These are phyloP conservation scores for Coleophoma cylindrospora DNA, from an alignment of 2,329 filamentous ascomycete genomes.

Conservation along the genomic window DNA sequence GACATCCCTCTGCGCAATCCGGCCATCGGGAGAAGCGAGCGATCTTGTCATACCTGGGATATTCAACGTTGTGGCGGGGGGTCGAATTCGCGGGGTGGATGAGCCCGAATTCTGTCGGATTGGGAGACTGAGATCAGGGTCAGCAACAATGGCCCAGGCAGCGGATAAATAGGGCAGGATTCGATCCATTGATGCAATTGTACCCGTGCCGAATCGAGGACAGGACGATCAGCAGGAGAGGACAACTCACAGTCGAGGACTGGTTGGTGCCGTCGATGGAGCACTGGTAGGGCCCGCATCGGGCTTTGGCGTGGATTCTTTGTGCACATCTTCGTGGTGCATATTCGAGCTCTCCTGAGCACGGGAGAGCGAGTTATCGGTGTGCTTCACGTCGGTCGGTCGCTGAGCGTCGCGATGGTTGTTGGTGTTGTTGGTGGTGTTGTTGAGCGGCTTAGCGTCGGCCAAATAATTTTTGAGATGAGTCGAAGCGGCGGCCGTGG, in stretches of 20 bases:
- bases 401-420: no score
- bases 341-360: no score
- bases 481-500: no score
- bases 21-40: constrained; percentile 89
- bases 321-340: no score
- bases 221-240: no score
- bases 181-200: background rate
- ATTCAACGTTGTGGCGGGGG: constrained; percentile 90
- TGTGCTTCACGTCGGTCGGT: no score
- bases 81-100: constrained; percentile 71
- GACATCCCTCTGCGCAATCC: constrained; percentile 89
- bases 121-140: constrained; percentile 46
- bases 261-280: constrained; percentile 23
- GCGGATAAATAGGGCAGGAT: background rate
- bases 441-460: background rate
- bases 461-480: background rate
- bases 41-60: constrained; percentile 96
- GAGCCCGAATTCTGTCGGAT: constrained; percentile 69
- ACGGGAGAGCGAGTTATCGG: no score
- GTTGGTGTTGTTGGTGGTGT: background rate
- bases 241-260: constrained; percentile 25
- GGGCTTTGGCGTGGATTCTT: background rate
- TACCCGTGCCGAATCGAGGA: background rate
- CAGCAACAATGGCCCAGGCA: background rate
- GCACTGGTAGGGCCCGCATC: constrained; percentile 7